These are phyloP conservation scores for Citrus hindsii DNA, from an alignment of 345 rosid species.

Conservation along the genomic window DNA sequence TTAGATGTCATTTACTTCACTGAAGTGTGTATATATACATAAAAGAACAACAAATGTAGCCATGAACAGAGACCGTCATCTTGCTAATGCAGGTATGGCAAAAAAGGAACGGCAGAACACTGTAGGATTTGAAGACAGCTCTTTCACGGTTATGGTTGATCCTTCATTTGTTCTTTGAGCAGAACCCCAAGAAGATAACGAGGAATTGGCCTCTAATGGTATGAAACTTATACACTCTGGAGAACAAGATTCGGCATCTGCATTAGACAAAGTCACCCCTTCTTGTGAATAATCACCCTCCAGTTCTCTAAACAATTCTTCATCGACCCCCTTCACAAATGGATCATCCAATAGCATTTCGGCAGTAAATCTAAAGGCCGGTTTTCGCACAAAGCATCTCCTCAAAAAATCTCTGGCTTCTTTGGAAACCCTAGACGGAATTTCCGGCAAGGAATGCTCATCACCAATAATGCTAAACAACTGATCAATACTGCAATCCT, in stretches of 20 bases:
- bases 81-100: not conserved
- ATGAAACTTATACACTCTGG: not conserved
- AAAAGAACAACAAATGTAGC: too few species aligned
- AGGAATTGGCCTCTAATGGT: not conserved
- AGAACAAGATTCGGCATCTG: not conserved
- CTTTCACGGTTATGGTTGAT: not conserved
- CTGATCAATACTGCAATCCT: not conserved
- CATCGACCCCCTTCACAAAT: slow-evolving; percentile 20
- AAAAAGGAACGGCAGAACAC: not conserved
- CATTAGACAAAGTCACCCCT: not conserved
- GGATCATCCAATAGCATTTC: slow-evolving; percentile 27
- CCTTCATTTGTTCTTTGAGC: not conserved
- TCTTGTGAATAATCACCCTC: not conserved
- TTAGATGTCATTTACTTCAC: too few species aligned
- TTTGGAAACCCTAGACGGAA: slow-evolving; percentile 19
- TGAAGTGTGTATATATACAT: too few species aligned
- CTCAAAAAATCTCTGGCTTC: slow-evolving; percentile 28
- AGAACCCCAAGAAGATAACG: not conserved
- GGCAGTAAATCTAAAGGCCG: slow-evolving; percentile 19
- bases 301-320: not conserved
- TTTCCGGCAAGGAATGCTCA: slow-evolving; percentile 10
- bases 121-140: not conserved
- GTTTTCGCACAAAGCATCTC: slow-evolving; percentile 19
- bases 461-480: slow-evolving; percentile 9
- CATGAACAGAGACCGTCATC: not conserved